These are phyloP conservation scores for Phoma sp. DNA, from an alignment of 2,329 filamentous ascomycete genomes.

Conservation along the genomic window DNA sequence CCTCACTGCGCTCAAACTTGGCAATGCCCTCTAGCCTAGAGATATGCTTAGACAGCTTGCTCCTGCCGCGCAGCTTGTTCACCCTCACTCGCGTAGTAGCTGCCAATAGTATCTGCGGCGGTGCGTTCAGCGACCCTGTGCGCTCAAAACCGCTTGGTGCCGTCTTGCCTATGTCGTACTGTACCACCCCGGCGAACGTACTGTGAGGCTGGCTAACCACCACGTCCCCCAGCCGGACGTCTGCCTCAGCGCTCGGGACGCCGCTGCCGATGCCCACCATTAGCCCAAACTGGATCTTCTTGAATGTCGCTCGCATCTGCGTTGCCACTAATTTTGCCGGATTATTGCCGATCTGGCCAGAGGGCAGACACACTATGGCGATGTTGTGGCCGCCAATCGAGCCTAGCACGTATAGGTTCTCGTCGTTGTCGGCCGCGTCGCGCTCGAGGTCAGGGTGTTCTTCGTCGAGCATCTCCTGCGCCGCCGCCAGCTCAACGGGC, in stretches of 20 bases:
- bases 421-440: too few species aligned
- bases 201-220: slow-evolving; percentile 26
- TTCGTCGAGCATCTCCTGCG: slow-evolving; percentile 11
- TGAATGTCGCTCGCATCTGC: slow-evolving; percentile 42
- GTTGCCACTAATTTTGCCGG: slow-evolving; percentile 42
- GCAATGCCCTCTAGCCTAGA: not conserved
- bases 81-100: too few species aligned
- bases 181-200: slow-evolving; percentile 20
- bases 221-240: slow-evolving; percentile 37
- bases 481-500: slow-evolving; percentile 20
- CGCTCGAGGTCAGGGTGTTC: not conserved
- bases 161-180: slow-evolving; percentile 27
- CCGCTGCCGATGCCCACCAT: slow-evolving; percentile 55
- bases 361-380: too few species aligned
- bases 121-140: slow-evolving; percentile 16
- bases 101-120: slow-evolving; percentile 16
- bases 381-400: too few species aligned
- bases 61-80: too few species aligned
- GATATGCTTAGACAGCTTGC: not conserved
- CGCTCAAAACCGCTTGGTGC: slow-evolving; percentile 13
- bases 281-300: slow-evolving; percentile 46
- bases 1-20: not conserved
- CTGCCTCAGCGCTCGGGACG: slow-evolving; percentile 22
- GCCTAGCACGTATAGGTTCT: too few species aligned
- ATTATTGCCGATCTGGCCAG: slow-evolving; percentile 39